These are phyloP conservation scores for Diaporthe sp. DNA, from an alignment of 2,329 filamentous ascomycete genomes.

Conservation along the genomic window DNA sequence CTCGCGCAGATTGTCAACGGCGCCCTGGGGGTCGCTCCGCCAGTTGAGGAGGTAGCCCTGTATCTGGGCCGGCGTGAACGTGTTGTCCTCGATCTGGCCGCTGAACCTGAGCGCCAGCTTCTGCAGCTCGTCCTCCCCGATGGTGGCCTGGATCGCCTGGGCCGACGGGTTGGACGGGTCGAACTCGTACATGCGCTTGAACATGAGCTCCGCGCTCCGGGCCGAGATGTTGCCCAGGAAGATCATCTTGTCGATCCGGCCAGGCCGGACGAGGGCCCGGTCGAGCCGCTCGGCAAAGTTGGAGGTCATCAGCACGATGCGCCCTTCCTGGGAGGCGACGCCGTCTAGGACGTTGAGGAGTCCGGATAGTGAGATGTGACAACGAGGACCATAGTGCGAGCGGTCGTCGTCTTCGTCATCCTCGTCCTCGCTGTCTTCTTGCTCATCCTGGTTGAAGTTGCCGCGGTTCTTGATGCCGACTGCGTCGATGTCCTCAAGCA, in stretches of 20 bases:
- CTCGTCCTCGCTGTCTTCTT: slow-evolving; percentile 30
- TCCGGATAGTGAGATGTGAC: slow-evolving; percentile 55
- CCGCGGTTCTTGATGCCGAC: slow-evolving; percentile 59
- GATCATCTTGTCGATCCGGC: slow-evolving; percentile 75
- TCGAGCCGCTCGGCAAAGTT: slow-evolving; percentile 77
- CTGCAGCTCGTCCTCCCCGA: slow-evolving; percentile 49
- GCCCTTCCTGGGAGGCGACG: slow-evolving; percentile 77
- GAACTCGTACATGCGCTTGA: slow-evolving; percentile 60
- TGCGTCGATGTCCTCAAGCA: slow-evolving; percentile 70
- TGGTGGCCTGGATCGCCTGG: slow-evolving; percentile 14
- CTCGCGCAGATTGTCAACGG: slow-evolving; percentile 50
- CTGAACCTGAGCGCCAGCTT: slow-evolving; percentile 69
- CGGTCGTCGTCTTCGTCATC: slow-evolving; percentile 25
- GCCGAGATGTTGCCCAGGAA: slow-evolving; percentile 65
- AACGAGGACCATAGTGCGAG: slow-evolving; percentile 2
- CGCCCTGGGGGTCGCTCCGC: slow-evolving; percentile 55
- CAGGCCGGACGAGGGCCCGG: slow-evolving; percentile 74
- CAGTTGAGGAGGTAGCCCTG: slow-evolving; percentile 64
- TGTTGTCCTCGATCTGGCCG: slow-evolving; percentile 62
- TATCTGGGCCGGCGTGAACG: slow-evolving; percentile 64
- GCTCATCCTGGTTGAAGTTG: slow-evolving; percentile 45
- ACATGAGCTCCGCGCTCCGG: slow-evolving; percentile 61
- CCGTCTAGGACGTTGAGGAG: slow-evolving; percentile 80
- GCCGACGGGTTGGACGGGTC: slow-evolving; percentile 47
- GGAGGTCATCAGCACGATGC: slow-evolving; percentile 81